These are phyloP conservation scores for Sarocladium kiliense DNA, from an alignment of 2,329 filamentous ascomycete genomes.

Conservation along the genomic window DNA sequence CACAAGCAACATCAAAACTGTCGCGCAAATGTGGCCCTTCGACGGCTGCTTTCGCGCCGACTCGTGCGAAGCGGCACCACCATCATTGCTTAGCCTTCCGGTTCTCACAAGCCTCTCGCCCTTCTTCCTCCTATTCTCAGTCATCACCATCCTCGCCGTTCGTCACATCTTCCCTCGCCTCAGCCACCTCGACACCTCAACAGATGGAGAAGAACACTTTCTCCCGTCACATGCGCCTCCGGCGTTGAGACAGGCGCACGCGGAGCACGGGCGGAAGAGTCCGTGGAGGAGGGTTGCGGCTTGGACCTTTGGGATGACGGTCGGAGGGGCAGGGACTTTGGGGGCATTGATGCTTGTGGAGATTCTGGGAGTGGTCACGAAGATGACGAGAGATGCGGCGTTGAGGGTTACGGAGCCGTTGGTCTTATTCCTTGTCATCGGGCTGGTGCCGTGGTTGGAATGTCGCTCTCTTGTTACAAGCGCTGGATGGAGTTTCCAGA, in stretches of 20 bases:
- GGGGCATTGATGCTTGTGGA: slow-evolving; percentile 80
- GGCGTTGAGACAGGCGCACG: slow-evolving; percentile 52
- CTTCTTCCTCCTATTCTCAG: slow-evolving; percentile 64
- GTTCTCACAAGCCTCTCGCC: slow-evolving; percentile 59
- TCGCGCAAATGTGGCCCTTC: slow-evolving; percentile 32
- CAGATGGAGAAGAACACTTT: slow-evolving; percentile 58
- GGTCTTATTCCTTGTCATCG: slow-evolving; percentile 63
- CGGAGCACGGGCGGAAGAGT: slow-evolving; percentile 50
- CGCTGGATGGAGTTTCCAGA: slow-evolving; percentile 57
- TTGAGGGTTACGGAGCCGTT: slow-evolving; percentile 68
- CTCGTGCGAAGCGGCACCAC: slow-evolving; percentile 44
- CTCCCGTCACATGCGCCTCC: slow-evolving; percentile 58
- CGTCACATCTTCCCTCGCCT: slow-evolving; percentile 70
- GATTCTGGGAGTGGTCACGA: slow-evolving; percentile 69
- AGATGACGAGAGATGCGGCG: slow-evolving; percentile 60
- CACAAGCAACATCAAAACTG: no score
- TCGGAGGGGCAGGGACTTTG: slow-evolving; percentile 71
- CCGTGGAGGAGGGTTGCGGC: slow-evolving; percentile 49
- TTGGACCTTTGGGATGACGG: slow-evolving; percentile 68
- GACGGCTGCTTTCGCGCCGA: slow-evolving; percentile 49
- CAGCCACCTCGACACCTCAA: slow-evolving; percentile 18
- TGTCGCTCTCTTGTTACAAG: slow-evolving; percentile 59
- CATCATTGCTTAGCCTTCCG: slow-evolving; percentile 35
- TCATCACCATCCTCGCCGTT: slow-evolving; percentile 57
- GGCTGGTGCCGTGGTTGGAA: slow-evolving; percentile 67